phyloP scores from a whole-genome alignment of 2,329 filamentous ascomycete genomes.

The Colletotrichum truncatum region DNA sequence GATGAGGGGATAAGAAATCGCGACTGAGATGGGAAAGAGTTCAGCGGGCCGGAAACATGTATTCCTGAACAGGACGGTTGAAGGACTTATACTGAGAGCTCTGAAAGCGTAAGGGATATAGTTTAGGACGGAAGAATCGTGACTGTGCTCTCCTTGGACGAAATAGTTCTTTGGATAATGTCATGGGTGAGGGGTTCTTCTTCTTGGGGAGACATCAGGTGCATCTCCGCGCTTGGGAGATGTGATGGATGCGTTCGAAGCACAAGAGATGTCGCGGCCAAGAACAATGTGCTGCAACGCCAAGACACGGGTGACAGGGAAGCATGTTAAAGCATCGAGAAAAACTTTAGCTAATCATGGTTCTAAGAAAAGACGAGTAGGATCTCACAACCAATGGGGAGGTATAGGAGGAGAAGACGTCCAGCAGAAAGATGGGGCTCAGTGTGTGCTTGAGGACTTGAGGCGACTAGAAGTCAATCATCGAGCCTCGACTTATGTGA shows the following conservation, averaged over 20 bases:
- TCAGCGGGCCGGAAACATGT: slow-evolving; percentile 3
- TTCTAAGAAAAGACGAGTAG: slow-evolving; percentile 4
- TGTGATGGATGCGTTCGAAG: slow-evolving; percentile 22
- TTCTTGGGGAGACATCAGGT: slow-evolving; percentile 7
- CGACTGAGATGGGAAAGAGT: slow-evolving; percentile 12
- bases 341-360: background rate
- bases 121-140: background rate
- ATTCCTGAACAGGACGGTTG: slow-evolving; percentile 4
- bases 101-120: background rate
- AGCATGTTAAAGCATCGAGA: background rate
- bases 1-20: background rate
- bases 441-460: slow-evolving; percentile 8
- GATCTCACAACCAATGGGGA: background rate
- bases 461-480: background rate
- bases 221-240: background rate
- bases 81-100: slow-evolving; percentile 18
- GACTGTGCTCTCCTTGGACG: background rate
- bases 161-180: slow-evolving; percentile 7
- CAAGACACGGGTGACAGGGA: slow-evolving; percentile 12
- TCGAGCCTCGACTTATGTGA: background rate
- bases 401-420: background rate
- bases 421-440: slow-evolving; percentile 9
- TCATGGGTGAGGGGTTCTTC: slow-evolving; percentile 9
- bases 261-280: slow-evolving; percentile 22
- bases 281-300: slow-evolving; percentile 19